phyloP scores from a whole-genome alignment of 805 yeast species.

The Candida broadrunensis region DNA sequence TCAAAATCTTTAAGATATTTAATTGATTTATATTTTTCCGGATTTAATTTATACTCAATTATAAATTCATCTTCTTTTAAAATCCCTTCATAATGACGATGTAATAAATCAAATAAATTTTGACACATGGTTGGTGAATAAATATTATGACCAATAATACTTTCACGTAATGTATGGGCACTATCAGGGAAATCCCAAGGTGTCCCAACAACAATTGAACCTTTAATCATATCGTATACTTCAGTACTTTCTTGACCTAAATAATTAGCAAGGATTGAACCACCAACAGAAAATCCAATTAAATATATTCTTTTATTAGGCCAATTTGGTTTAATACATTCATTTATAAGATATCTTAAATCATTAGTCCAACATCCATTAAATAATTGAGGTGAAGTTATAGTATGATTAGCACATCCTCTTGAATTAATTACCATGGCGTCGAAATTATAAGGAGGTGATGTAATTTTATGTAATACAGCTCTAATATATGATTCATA shows the following conservation, averaged over 20 bases:
- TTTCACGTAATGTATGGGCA: slow-evolving; percentile 42
- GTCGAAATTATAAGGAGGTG: slow-evolving; percentile 43
- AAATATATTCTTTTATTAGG: slow-evolving; percentile 65
- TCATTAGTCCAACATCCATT: slow-evolving; percentile 71
- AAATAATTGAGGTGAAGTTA: slow-evolving; percentile 65
- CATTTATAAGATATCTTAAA: slow-evolving; percentile 55
- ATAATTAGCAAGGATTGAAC: slow-evolving; percentile 62
- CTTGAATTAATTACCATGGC: slow-evolving; percentile 63
- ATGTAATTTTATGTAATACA: slow-evolving; percentile 42
- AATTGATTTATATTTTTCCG: slow-evolving; percentile 23
- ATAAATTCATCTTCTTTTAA: slow-evolving; percentile 20
- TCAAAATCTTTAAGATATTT: slow-evolving; percentile 56
- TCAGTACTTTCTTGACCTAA: slow-evolving; percentile 59
- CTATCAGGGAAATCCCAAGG: slow-evolving; percentile 74
- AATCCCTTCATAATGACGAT: slow-evolving; percentile 25
- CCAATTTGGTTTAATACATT: slow-evolving; percentile 45
- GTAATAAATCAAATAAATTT: slow-evolving; percentile 31
- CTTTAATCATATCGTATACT: slow-evolving; percentile 48
- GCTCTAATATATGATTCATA: slow-evolving; percentile 71
- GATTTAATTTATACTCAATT: slow-evolving; percentile 24
- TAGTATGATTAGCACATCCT: slow-evolving; percentile 74
- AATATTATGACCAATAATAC: slow-evolving; percentile 33
- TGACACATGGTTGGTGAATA: slow-evolving; percentile 44
- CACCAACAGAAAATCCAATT: slow-evolving; percentile 74
- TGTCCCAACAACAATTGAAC: slow-evolving; percentile 58